These are phyloP conservation scores for Neurospora sp. DNA, from an alignment of 495 filamentous ascomycete genomes.

Conservation along the genomic window DNA sequence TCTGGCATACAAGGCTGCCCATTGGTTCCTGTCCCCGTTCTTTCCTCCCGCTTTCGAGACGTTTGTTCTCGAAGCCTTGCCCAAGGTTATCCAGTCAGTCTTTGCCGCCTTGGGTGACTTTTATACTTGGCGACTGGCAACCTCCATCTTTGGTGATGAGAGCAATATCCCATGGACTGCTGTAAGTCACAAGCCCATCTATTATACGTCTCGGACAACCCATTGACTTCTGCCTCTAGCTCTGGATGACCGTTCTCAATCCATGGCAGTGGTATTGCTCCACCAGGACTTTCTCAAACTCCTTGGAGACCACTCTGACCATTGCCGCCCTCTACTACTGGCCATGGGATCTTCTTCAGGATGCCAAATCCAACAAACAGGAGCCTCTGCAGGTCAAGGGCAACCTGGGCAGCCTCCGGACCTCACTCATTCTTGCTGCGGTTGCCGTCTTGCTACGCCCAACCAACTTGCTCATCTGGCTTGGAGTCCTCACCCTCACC, in stretches of 20 bases:
- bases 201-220: neutral
- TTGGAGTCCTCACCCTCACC: slow-evolving; percentile 37
- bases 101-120: slow-evolving; percentile 74
- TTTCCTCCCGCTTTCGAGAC: slow-evolving; percentile 33
- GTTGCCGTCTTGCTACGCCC: slow-evolving; percentile 80
- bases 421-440: slow-evolving; percentile 65
- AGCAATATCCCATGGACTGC: slow-evolving; percentile 57
- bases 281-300: slow-evolving; percentile 88
- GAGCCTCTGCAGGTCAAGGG: slow-evolving; percentile 11
- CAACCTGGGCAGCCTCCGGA: slow-evolving; percentile 44
- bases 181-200: slow-evolving; percentile 35
- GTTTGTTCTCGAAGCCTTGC: slow-evolving; percentile 57
- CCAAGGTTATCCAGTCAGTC: slow-evolving; percentile 64
- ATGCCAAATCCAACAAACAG: slow-evolving; percentile 19
- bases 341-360: slow-evolving; percentile 61
- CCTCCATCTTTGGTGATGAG: slow-evolving; percentile 55
- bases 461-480: slow-evolving; percentile 85
- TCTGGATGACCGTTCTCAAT: slow-evolving; percentile 63
- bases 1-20: slow-evolving; percentile 53
- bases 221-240: slow-evolving; percentile 24
- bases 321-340: slow-evolving; percentile 68
- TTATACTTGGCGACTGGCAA: slow-evolving; percentile 79
- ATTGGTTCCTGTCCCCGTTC: slow-evolving; percentile 40
- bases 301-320: slow-evolving; percentile 80
- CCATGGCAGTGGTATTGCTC: slow-evolving; percentile 98